Base-by-base conservation (phyloP, 1,139 yeast genomes). In the Suhomyces atakaporum region DNA sequence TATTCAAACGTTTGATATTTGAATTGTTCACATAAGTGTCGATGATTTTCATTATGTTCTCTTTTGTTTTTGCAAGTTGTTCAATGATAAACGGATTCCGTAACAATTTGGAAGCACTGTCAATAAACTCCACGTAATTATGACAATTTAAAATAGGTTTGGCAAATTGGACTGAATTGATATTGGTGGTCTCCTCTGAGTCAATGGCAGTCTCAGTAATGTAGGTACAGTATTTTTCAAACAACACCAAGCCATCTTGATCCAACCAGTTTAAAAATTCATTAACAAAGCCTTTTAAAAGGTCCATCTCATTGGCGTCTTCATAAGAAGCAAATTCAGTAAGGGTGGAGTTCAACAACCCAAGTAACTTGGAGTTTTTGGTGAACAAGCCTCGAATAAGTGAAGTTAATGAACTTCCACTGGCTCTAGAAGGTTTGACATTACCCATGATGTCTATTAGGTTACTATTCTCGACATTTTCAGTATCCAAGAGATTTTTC, bases 41-140 rank as follows among this genome's bases (percentile, higher is more conserved):
- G 11, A 65, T 36, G 11, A 69, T 43, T 6, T 37, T 28, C 4
- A 40, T 29, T 35, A 68, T 54, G 10, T 50, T 49, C 4, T 24
- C 18, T 26, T 43, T 48, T 21, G 56, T 51, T 3, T 33, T 40
- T 15, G 38, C 28, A 24, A 71, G 53, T 43, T 60, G 68, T 14
- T 65, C 72, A 24, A 66, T 44, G 11, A 69, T 56, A 40, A 68
- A 70, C 9, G 76, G 76, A 40, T 70, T 70, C 34, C 75, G 55
- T 13, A 54, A 43, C n/a, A 51, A 29, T 2, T 36, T 27, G 8
- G 49, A 29, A 9, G 66, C 50, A 3, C 47, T 36, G 11, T 51
- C 51, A 19, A 66, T 55, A 46, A 70, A 66, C 2, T 45, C 42
- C n/a, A 62, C 38, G 46, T 69, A 69, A 42, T 58, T 54, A 3